Evolutionary conservation across 2,329 filamentous ascomycete genomes (phyloP).

Genomic region (Aschersonia sp.): DNA sequence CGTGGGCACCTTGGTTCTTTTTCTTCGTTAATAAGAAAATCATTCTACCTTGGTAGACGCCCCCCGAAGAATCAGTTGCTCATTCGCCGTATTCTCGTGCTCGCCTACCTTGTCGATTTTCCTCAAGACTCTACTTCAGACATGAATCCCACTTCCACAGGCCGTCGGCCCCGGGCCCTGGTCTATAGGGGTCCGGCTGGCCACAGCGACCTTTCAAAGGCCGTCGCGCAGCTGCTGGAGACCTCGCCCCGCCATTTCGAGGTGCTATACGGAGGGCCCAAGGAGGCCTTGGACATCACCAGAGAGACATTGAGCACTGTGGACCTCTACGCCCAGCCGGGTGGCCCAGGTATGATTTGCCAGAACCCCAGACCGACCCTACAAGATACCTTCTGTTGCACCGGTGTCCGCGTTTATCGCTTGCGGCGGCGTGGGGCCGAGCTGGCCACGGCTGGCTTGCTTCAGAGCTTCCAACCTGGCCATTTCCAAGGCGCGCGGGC

Average conservation of each 20-base stretch:
- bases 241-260: slow-evolving; percentile 8
- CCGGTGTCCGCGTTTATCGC: background rate
- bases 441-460: too few relatives aligned
- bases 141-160: background rate
- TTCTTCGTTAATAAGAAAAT: too few relatives aligned
- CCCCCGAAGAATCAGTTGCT: too few relatives aligned
- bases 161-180: slow-evolving; percentile 5
- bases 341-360: slow-evolving; percentile 8
- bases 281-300: slow-evolving; percentile 7
- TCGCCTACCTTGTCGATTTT: background rate
- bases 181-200: slow-evolving; percentile 10
- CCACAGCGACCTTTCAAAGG: slow-evolving; percentile 6
- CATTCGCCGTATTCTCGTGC: background rate
- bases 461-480: too few relatives aligned
- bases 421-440: too few relatives aligned
- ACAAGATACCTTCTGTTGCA: background rate
- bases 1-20: too few relatives aligned
- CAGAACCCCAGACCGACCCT: too few relatives aligned
- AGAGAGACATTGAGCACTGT: slow-evolving; percentile 6
- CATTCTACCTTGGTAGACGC: too few relatives aligned
- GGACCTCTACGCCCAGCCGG: slow-evolving; percentile 8
- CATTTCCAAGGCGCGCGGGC: too few relatives aligned
- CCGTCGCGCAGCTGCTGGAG: slow-evolving; percentile 9
- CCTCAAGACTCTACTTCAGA: background rate
- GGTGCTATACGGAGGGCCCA: slow-evolving; percentile 9